phyloP scores from a whole-genome alignment of 1,139 yeast species.

The Debaryomycetaceae sp. region DNA sequence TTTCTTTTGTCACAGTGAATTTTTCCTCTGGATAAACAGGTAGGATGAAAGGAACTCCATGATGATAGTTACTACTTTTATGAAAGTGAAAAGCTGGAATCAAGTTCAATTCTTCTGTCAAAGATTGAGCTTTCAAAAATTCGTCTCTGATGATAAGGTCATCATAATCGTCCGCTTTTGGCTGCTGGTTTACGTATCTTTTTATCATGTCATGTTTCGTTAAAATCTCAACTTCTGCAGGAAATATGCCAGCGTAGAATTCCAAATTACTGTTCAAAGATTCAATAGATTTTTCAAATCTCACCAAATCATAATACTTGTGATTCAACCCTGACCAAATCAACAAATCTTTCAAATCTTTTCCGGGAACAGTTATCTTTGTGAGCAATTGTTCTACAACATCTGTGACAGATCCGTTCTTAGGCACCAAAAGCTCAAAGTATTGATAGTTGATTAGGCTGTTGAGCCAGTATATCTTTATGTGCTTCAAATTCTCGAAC shows the following conservation, averaged over 20 bases:
- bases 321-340: slow-evolving; percentile 54
- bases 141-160: slow-evolving; percentile 26
- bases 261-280: slow-evolving; percentile 33
- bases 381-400: slow-evolving; percentile 54
- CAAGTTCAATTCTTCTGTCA: slow-evolving; percentile 38
- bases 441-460: slow-evolving; percentile 62
- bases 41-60: slow-evolving; percentile 87
- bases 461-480: slow-evolving; percentile 63
- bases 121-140: slow-evolving; percentile 24
- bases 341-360: slow-evolving; percentile 49
- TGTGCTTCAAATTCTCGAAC: slow-evolving; percentile 67
- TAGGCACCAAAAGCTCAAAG: slow-evolving; percentile 68
- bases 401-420: slow-evolving; percentile 53
- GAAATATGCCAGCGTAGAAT: slow-evolving; percentile 42
- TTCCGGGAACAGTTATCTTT: slow-evolving; percentile 51
- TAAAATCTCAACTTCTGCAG: slow-evolving; percentile 42
- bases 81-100: slow-evolving; percentile 66
- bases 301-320: slow-evolving; percentile 35
- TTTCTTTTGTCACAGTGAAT: slow-evolving; percentile 58
- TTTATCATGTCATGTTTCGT: slow-evolving; percentile 36
- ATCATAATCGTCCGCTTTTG: slow-evolving; percentile 19
- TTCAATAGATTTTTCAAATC: slow-evolving; percentile 35
- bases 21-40: slow-evolving; percentile 63
- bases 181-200: slow-evolving; percentile 20
- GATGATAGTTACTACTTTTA: slow-evolving; percentile 65